These are phyloP conservation scores for Phytophthora pistaciae DNA, from an alignment of 352 stramenopile genomes.

Conservation along the genomic window DNA sequence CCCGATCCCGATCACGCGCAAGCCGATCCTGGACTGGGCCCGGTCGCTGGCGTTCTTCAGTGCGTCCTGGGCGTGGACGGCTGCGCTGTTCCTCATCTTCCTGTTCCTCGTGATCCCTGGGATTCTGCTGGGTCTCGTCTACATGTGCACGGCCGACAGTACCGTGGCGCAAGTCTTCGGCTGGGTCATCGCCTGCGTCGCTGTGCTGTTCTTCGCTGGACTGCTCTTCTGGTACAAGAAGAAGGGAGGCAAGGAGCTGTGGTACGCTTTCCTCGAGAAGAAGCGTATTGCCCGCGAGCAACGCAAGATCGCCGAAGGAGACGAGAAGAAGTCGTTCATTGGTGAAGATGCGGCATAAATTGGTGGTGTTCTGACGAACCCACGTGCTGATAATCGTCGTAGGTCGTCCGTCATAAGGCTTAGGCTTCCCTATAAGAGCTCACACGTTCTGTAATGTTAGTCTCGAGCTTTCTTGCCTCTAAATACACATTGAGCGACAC, in stretches of 20 bases:
- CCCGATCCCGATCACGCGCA: conserved; percentile 86
- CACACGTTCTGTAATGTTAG: not conserved
- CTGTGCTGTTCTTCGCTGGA: conserved; percentile 18
- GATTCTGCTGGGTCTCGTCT: conserved; percentile 50
- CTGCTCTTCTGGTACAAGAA: conserved; percentile 48
- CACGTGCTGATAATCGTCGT: not conserved
- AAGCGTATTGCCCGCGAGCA: conserved; percentile 45
- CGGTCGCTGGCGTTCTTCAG: conserved; percentile 68
- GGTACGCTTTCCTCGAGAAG: conserved; percentile 46
- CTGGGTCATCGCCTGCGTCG: conserved; percentile 37
- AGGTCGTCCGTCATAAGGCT: not conserved
- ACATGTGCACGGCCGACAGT: conserved; percentile 51
- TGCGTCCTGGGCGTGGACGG: conserved; percentile 53
- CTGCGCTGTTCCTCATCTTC: conserved; percentile 52
- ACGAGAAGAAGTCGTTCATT: conserved; percentile 24
- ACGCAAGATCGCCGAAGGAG: conserved; percentile 15
- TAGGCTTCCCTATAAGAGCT: not conserved
- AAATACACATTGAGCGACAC: too few relatives aligned
- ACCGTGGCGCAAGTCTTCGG: conserved; percentile 25
- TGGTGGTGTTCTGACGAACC: not conserved
- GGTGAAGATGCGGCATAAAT: conserved; percentile 21
- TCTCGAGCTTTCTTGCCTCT: too few relatives aligned
- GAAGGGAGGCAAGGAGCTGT: conserved; percentile 37
- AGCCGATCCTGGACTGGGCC: conserved; percentile 74
- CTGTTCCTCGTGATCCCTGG: conserved; percentile 56